Percentiles rank a stretch among this genome's conserved stretches.
Evolutionary conservation across 1,284 basidiomycete genomes (phyloP).

Genomic region (Laetiporus sulphureus): DNA sequence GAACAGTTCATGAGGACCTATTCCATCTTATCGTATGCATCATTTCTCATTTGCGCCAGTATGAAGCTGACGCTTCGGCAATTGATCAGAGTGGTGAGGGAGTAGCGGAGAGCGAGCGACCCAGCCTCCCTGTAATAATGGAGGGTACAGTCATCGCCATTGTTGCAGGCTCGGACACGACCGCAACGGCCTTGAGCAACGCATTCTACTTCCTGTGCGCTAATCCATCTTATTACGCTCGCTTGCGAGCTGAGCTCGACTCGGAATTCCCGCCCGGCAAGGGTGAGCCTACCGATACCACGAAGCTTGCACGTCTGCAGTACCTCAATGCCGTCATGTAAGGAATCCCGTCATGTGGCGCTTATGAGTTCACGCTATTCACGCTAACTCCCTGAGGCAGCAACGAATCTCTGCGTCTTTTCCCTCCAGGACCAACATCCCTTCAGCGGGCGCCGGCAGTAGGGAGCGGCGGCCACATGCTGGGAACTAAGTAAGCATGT

Average conservation of each 20-base stretch:
- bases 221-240: slow-evolving; percentile 36
- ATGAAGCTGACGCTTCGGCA: slow-evolving; percentile 17
- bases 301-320: slow-evolving; percentile 18
- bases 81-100: slow-evolving; percentile 1
- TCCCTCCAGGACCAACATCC: slow-evolving; percentile 44
- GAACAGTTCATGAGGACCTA: slow-evolving; percentile 18
- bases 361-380: background rate
- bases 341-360: slow-evolving; percentile 4
- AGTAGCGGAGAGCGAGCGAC: background rate
- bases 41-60: background rate
- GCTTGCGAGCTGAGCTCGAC: slow-evolving; percentile 47
- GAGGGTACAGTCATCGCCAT: slow-evolving; percentile 8
- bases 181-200: slow-evolving; percentile 37
- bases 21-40: slow-evolving; percentile 24
- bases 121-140: background rate
- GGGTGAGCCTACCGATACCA: slow-evolving; percentile 18
- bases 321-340: slow-evolving; percentile 27
- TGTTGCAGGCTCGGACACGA: slow-evolving; percentile 46
- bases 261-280: slow-evolving; percentile 11
- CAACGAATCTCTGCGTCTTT: slow-evolving; percentile 51
- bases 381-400: slow-evolving; percentile 27
- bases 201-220: slow-evolving; percentile 42
- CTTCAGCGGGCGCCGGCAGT: slow-evolving; percentile 37
- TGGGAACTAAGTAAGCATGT: background rate
- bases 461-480: slow-evolving; percentile 7